phyloP scores from a whole-genome alignment of 176 grass and related monocot species.

The Aegilops sharonensis region DNA sequence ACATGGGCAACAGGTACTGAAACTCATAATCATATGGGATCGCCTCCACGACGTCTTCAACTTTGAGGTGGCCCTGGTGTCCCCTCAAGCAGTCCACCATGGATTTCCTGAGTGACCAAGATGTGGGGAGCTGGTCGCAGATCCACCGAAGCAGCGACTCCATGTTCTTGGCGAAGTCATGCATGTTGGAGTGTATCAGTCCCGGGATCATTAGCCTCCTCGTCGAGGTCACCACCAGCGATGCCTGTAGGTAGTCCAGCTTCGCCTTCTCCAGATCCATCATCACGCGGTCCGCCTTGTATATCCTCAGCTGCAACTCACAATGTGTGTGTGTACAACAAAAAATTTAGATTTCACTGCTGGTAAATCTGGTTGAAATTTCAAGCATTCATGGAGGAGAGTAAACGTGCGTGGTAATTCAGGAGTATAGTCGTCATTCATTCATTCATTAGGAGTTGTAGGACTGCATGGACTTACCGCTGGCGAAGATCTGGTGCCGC shows the following conservation, averaged over 20 bases:
- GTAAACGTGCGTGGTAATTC: not conserved
- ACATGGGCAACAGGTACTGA: slow-evolving; percentile 82
- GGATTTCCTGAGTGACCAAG: slow-evolving; percentile 83
- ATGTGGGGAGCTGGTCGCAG: slow-evolving; percentile 81
- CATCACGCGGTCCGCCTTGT: slow-evolving; percentile 58
- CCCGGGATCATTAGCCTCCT: slow-evolving; percentile 67
- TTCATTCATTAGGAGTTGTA: not conserved
- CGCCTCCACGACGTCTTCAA: slow-evolving; percentile 46
- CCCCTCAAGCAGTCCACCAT: slow-evolving; percentile 76
- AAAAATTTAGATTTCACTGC: not conserved
- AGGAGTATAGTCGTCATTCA: too few relatives aligned
- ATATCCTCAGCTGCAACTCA: slow-evolving; percentile 62
- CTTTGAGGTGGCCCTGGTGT: slow-evolving; percentile 12
- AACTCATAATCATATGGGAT: slow-evolving; percentile 69
- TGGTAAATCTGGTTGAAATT: not conserved
- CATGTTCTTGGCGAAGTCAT: slow-evolving; percentile 63
- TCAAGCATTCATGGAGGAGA: not conserved
- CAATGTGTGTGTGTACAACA: not conserved
- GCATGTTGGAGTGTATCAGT: slow-evolving; percentile 66
- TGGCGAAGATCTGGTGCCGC: slow-evolving; percentile 81
- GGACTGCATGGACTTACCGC: slow-evolving; percentile 50
- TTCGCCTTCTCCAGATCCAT: slow-evolving; percentile 80
- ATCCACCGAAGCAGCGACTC: slow-evolving; percentile 65
- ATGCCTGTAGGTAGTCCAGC: slow-evolving; percentile 83
- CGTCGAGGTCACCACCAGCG: slow-evolving; percentile 63